These are phyloP conservation scores for Pythium rishiriense DNA, from an alignment of 352 stramenopile genomes.

Conservation along the genomic window DNA sequence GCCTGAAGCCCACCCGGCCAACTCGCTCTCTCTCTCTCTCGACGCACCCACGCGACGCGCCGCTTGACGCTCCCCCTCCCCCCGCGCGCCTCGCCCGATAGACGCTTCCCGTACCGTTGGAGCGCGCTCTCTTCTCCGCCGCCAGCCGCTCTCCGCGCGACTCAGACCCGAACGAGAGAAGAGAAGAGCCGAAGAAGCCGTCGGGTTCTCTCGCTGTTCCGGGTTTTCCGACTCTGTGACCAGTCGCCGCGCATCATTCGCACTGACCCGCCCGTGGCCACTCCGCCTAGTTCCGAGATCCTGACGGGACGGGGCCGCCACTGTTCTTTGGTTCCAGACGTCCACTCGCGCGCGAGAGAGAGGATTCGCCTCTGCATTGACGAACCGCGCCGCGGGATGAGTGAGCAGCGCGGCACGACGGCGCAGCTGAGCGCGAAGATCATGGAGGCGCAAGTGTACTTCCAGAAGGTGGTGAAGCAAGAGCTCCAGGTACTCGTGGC, in stretches of 20 bases:
- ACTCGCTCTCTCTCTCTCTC: neutral
- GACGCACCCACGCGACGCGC: neutral
- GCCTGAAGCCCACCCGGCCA: neutral
- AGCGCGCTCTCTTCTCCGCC: too few species aligned
- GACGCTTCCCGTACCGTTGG: too few species aligned
- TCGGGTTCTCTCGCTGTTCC: conserved; percentile 1
- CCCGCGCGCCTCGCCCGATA: too few species aligned
- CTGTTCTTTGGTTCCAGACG: neutral
- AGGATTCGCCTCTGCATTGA: neutral
- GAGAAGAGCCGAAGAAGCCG: neutral
- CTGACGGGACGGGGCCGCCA: conserved; percentile 2
- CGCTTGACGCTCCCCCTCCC: too few species aligned
- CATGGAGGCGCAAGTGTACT: conserved; percentile 65
- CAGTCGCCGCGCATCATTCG: neutral
- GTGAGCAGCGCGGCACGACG: neutral
- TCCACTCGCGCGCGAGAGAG: neutral
- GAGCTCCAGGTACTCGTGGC: conserved; percentile 71
- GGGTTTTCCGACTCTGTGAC: neutral
- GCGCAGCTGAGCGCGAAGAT: conserved; percentile 52
- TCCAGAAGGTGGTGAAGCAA: conserved; percentile 79
- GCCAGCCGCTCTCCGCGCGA: too few species aligned
- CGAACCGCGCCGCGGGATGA: neutral
- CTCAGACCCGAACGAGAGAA: conserved; percentile 1
- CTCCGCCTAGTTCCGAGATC: conserved; percentile 15
- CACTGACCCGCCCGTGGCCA: conserved; percentile 9